These are phyloP conservation scores for Scedosporium minutisporum DNA, from an alignment of 2,329 filamentous ascomycete genomes.

Conservation along the genomic window DNA sequence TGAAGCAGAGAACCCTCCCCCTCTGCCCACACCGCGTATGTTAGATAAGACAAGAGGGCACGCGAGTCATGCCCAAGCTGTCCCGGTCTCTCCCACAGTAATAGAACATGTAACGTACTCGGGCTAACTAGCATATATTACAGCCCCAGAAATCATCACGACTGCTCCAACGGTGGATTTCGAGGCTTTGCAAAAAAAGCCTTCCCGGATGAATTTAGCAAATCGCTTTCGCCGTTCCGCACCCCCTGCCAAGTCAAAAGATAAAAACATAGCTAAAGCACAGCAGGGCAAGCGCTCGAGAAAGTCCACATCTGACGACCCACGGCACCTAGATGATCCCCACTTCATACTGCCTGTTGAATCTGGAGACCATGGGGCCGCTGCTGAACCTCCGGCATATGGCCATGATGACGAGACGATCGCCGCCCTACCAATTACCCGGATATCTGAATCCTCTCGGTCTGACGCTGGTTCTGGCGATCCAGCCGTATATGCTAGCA, in stretches of 20 bases:
- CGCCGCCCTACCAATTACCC: background rate
- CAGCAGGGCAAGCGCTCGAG: background rate
- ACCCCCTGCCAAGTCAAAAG: conserved; percentile 25
- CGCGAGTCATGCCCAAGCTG: background rate
- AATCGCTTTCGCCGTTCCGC: conserved; percentile 39
- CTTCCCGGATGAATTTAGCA: conserved; percentile 44
- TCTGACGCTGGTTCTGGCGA: conserved; percentile 78
- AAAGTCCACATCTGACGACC: conserved; percentile 1
- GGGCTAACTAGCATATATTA: background rate
- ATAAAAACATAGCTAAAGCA: background rate
- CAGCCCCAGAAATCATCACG: conserved; percentile 72
- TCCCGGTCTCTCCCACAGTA: background rate
- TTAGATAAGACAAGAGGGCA: conserved; percentile 8
- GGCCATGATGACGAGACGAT: background rate
- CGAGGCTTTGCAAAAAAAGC: conserved; percentile 41
- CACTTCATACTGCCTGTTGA: background rate
- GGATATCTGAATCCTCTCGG: conserved; percentile 63
- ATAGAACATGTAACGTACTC: background rate
- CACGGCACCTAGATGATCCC: background rate
- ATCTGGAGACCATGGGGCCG: background rate
- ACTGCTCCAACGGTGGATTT: conserved; percentile 73
- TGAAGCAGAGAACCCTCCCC: conserved; percentile 48
- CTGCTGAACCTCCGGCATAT: background rate
- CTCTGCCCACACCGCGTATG: conserved; percentile 46
- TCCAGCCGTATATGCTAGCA: conserved; percentile 43